A percentile compares a stretch with the other conserved stretches of the same genome.
These are phyloP conservation scores for Ogataea pignaliae DNA, from an alignment of 805 yeast species.

Conservation along the genomic window DNA sequence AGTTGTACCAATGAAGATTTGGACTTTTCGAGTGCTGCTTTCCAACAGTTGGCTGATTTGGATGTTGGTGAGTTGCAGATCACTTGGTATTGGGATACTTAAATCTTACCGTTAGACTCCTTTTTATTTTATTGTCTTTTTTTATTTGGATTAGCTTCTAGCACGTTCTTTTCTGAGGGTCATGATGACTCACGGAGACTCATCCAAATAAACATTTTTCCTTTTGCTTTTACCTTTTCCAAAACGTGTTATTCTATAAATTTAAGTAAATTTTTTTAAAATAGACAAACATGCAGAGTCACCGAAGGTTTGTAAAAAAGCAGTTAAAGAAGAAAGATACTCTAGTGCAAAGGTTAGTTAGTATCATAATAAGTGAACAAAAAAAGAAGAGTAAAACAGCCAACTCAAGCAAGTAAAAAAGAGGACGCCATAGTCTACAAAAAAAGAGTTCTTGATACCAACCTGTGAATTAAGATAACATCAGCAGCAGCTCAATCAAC, in stretches of 20 bases:
- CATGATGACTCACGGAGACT: no score
- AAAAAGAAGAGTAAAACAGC: neutral
- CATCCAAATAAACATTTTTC: no score
- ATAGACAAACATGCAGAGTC: no score
- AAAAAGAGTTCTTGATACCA: neutral
- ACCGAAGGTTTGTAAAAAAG: neutral
- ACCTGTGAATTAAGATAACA: no score
- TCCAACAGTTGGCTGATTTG: constrained; percentile 40
- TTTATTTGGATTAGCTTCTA: neutral
- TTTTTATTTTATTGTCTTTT: neutral
- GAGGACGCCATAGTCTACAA: neutral
- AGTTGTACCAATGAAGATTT: constrained; percentile 43
- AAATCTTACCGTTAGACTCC: neutral
- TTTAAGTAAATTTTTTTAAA: no score
- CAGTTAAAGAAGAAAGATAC: neutral
- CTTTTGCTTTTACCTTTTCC: no score
- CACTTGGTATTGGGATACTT: constrained; percentile 38
- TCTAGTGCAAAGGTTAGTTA: neutral
- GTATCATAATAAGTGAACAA: no score
- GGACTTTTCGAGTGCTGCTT: constrained; percentile 54
- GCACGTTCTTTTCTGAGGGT: no score
- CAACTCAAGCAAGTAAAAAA: neutral
- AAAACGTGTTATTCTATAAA: no score
- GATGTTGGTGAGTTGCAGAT: constrained; percentile 43
- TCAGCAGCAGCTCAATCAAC: neutral